Conservation (phyloP, 1,284 basidiomycete genomes). For the Heliocybe sulcata region DNA sequence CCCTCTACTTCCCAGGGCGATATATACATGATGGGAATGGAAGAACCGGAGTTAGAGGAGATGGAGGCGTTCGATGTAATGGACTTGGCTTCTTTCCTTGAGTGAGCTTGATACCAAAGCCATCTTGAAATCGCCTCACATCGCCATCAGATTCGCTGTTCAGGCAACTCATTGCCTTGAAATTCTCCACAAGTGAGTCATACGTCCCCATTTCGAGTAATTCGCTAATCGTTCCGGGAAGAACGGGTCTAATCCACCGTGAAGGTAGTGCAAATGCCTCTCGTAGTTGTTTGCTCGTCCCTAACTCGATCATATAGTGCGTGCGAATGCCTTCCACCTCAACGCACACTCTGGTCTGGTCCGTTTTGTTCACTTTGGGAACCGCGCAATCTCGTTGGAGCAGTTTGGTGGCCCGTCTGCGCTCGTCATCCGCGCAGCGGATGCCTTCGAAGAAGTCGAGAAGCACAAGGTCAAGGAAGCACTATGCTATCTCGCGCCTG, state of each 20-base stretch:
- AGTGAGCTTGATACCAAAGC: slow-evolving; percentile 31
- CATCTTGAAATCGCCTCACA: background rate
- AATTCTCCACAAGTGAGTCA: slow-evolving; percentile 47
- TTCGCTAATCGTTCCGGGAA: slow-evolving; percentile 14
- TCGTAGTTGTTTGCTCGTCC: background rate
- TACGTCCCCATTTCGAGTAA: slow-evolving; percentile 6
- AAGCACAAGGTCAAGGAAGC: slow-evolving; percentile 68
- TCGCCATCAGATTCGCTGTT: slow-evolving; percentile 49
- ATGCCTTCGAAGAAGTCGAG: slow-evolving; percentile 48
- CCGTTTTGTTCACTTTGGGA: slow-evolving; percentile 67
- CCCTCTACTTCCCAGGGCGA: slow-evolving; percentile 37
- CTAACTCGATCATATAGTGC: slow-evolving; percentile 32
- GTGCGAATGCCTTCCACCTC: slow-evolving; percentile 67
- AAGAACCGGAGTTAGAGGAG: slow-evolving; percentile 42
- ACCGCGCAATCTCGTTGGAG: slow-evolving; percentile 65
- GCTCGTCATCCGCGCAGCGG: slow-evolving; percentile 44
- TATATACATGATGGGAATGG: slow-evolving; percentile 40
- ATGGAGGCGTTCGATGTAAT: slow-evolving; percentile 60
- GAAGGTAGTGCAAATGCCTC: slow-evolving; percentile 35
- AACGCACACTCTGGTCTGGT: slow-evolving; percentile 62
- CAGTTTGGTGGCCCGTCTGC: slow-evolving; percentile 62
- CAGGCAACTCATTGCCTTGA: slow-evolving; percentile 67
- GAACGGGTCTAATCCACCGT: slow-evolving; percentile 52
- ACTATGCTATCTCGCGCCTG: slow-evolving; percentile 64
- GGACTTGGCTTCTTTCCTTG: slow-evolving; percentile 67